Evolutionary conservation across 2,329 filamentous ascomycete genomes (phyloP), one percentile per base, ranked within the genome.

Genomic region (Neoarthrinium moseri): DNA sequence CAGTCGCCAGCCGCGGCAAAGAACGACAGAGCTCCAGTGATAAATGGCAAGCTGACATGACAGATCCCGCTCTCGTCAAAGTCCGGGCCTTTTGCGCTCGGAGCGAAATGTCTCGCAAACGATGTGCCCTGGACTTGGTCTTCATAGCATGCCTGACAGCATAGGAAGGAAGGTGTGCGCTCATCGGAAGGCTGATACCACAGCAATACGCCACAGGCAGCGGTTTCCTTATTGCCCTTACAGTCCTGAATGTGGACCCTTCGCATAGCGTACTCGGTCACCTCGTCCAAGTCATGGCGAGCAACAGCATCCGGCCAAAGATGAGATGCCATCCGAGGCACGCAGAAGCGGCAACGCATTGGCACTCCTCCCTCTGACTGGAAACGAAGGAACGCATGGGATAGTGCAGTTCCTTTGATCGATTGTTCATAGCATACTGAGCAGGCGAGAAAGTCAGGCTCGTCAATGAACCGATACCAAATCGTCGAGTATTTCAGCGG

Each of bases 61-160:
- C 40, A 43, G 5, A 12, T 13, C 40, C 27, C 32, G 3, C 23
- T n/a, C 27, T 43, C 40, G 8, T 17, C 21, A 10, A 13, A 1
- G 5, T 12, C 11, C 18, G 32, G 26, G 17, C 15, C 8, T 8
- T 7, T 23, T 17, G 6, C 15, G 27, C 17, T n/a, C 21, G 40
- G 40, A 17, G 15, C 17, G 17, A 47, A 47, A 7, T 12, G n/a
- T 12, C 11, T 8, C 13, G 38, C 45, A 18, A 47, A 43, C 7
- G 22, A 11, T 21, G 45, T 37, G 6, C 20, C 45, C 5, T 13
- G 12, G 8, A 47, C 18, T 6, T 24, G 37, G 30, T 47, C 38
- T n/a, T 47, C 37, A 13, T 43, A 43, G 23, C 38, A 47, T 27
- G 45, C 45, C 11, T 34, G 32, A 30, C 45, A 47, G 38, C 15